Evolutionary conservation across 2,329 filamentous ascomycete species (phyloP), one percentile per base, ranked within the genome.

Genomic region (Sphaceloma murrayae): DNA sequence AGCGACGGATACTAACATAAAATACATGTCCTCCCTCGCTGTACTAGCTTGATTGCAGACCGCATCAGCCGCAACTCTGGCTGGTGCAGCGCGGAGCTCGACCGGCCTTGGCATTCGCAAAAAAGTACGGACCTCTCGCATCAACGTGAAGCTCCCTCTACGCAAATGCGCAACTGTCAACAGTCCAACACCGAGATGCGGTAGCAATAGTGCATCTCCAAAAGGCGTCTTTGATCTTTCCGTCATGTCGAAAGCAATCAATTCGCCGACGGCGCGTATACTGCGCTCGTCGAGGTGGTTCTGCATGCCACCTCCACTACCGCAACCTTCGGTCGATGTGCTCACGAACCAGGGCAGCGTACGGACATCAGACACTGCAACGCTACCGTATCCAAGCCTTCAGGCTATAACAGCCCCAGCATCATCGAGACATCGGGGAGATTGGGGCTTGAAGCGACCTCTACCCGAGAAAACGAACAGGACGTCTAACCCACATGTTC

Each of bases 401-500:
- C 84, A 91, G 59, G 77, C 87, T 49, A 82, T 96, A 58, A 80
- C 81, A 10, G 88, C 86, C 0, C 81, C 86, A 4, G 67, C 73
- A 33, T 73, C 78, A 13, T 88, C 87, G 5, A 73, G 85, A 17
- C 68, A 72, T 30, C 77, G 77, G 57, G 89, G 89, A 26, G 89
- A 96, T 58, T 96, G 89, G 88, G 89, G 89, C 10, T 68, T 95
- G 55, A 96, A 96, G 67, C 73, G 89, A 45, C 73, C 86, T 1
- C 69, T 96, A 4, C 89, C 89, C 1, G 66, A 81, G 6, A 81
- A 81, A 60, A 79, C 82, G 2, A 88, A 85, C 4, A 76, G 77
- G 44, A 78, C 78, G 5, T 67, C 64, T 33, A 80, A 78, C n/a
- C 84, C 87, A 7, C 70, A 84, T 39, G 74, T 94, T 44, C 77